These are phyloP conservation scores for Teratosphaeria nubilosa DNA, from an alignment of 2,329 filamentous ascomycete genomes.

Conservation along the genomic window DNA sequence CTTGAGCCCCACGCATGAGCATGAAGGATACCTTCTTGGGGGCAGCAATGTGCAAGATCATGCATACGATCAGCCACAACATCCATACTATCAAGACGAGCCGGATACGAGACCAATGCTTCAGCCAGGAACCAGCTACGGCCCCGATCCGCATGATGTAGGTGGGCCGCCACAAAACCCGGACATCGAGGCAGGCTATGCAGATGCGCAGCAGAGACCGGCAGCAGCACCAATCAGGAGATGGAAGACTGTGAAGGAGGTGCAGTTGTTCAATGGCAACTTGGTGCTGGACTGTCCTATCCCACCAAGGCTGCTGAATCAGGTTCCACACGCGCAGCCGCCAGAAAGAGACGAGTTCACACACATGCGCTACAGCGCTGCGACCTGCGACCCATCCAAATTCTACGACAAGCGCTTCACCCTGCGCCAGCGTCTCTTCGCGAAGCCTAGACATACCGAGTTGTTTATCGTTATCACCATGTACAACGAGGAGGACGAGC, in stretches of 20 bases:
- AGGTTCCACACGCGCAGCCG: constrained; percentile 70
- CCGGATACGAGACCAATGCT: constrained; percentile 71
- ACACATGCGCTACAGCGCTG: constrained; percentile 87
- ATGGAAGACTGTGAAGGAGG: constrained; percentile 98
- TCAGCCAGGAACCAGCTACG: constrained; percentile 49
- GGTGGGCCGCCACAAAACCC: constrained; percentile 30
- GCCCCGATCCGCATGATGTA: constrained; percentile 45
- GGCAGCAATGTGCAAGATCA: constrained; percentile 42
- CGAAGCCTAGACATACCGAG: constrained; percentile 85
- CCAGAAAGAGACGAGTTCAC: constrained; percentile 82
- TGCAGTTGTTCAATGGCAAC: constrained; percentile 88
- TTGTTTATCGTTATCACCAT: constrained; percentile 95
- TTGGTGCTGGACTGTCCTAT: constrained; percentile 94
- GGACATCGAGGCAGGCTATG: constrained; percentile 27
- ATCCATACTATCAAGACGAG: constrained; percentile 52
- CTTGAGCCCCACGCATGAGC: constrained; percentile 69
- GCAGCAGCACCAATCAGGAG: constrained; percentile 60
- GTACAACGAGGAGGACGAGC: constrained; percentile 97
- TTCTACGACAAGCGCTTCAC: constrained; percentile 89
- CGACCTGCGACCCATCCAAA: constrained; percentile 82
- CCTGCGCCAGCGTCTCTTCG: constrained; percentile 80
- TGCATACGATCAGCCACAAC: constrained; percentile 24
- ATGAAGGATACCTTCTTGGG: constrained; percentile 59
- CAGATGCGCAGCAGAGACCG: constrained; percentile 39
- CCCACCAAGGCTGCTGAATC: constrained; percentile 74